These are phyloP conservation scores for Magnusiomyces paraingens DNA, from an alignment of 1,139 yeast genomes.

Conservation along the genomic window DNA sequence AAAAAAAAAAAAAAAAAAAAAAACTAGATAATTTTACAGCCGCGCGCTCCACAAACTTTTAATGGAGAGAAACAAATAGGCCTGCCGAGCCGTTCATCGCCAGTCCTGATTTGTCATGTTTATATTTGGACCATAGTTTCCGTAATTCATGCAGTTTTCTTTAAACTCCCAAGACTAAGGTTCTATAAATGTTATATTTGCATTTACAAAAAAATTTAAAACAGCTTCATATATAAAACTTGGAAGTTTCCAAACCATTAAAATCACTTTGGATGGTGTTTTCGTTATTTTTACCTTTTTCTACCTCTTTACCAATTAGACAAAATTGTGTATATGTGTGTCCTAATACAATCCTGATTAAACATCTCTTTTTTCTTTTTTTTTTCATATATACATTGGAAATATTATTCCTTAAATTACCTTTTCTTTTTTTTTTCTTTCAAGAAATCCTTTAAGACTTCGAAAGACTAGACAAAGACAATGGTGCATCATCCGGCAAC, in stretches of 20 bases:
- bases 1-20: too few relatives aligned
- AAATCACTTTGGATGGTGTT: neutral
- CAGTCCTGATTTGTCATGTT: too few relatives aligned
- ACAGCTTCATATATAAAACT: neutral
- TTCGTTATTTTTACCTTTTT: neutral
- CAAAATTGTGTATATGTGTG: neutral
- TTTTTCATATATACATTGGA: neutral
- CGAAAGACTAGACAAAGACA: too few relatives aligned
- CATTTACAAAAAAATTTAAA: neutral
- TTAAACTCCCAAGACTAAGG: too few relatives aligned
- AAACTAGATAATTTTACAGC: too few relatives aligned
- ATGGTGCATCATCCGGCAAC: neutral
- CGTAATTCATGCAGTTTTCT: too few relatives aligned
- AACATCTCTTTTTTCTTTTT: neutral
- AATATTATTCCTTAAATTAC: neutral
- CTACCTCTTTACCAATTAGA: neutral
- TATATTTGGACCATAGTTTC: too few relatives aligned
- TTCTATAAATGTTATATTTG: too few relatives aligned
- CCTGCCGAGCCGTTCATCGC: too few relatives aligned
- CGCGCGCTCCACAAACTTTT: too few relatives aligned
- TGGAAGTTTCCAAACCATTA: neutral
- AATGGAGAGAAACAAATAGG: too few relatives aligned
- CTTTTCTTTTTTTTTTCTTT: neutral
- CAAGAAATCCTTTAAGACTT: neutral
- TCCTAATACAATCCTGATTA: neutral